Conservation (phyloP, 768 basidiomycete species). For the Pisolithus albus region DNA sequence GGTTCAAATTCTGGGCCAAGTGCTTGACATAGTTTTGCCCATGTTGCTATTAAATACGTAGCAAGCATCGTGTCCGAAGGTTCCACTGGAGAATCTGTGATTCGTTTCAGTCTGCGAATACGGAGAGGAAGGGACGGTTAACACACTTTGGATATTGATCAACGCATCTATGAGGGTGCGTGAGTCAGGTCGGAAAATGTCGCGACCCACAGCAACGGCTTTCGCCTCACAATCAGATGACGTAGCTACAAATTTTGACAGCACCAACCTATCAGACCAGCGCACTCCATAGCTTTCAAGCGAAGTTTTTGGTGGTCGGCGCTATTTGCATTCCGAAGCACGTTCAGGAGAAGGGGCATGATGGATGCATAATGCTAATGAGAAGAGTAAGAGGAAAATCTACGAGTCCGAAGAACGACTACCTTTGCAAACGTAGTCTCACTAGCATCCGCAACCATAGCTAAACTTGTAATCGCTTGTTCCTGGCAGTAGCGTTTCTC, state of each 20-base stretch:
- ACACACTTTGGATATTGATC: constrained; percentile 70
- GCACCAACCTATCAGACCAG: constrained; percentile 69
- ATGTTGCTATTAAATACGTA: constrained; percentile 78
- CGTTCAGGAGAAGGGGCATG: constrained; percentile 75
- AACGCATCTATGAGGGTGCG: constrained; percentile 63
- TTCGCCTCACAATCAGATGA: neutral
- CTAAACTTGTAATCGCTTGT: constrained; percentile 80
- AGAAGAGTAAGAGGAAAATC: constrained; percentile 4
- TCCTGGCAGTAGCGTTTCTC: constrained; percentile 69
- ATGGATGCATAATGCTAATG: constrained; percentile 65
- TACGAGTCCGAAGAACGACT: constrained; percentile 8
- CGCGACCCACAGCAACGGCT: constrained; percentile 85
- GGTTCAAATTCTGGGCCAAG: constrained; percentile 82
- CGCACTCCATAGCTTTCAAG: constrained; percentile 88
- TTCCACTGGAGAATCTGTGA: constrained; percentile 57
- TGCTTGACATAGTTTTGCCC: constrained; percentile 85
- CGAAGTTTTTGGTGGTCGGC: constrained; percentile 61
- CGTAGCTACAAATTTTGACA: neutral
- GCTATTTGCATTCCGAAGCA: constrained; percentile 65
- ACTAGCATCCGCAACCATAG: constrained; percentile 85
- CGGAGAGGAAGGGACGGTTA: neutral
- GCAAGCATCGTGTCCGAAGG: constrained; percentile 63
- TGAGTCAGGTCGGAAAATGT: constrained; percentile 72
- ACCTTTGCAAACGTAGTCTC: constrained; percentile 73
- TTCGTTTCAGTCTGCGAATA: neutral